Evolutionary conservation across 169 alveolate genomes (phyloP).

Genomic region (Eimeria tenella): DNA sequence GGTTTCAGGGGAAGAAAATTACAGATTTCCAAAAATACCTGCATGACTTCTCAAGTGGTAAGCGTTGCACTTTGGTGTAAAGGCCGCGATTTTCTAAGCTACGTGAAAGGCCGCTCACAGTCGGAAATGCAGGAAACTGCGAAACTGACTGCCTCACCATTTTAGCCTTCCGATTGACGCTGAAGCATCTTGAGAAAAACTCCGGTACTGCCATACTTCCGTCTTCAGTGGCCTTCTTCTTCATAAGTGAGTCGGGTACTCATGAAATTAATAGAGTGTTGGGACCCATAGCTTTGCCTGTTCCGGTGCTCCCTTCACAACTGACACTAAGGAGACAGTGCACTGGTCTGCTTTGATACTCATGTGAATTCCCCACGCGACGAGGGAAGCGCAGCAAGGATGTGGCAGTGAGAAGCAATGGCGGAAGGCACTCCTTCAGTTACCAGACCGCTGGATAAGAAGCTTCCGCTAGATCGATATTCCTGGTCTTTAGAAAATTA

Average conservation of each 20-base stretch:
- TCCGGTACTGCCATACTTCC: conserved; percentile 18
- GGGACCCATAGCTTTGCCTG: background rate
- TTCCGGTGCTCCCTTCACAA: too few species aligned
- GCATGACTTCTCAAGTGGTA: background rate
- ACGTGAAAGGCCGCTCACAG: background rate
- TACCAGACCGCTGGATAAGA: too few species aligned
- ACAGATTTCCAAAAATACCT: background rate
- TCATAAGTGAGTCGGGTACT: conserved; percentile 39
- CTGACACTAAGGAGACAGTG: too few species aligned
- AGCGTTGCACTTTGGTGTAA: background rate
- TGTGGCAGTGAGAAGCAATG: too few species aligned
- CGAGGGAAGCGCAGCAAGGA: too few species aligned
- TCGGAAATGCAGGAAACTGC: background rate
- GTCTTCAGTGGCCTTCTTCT: conserved; percentile 5
- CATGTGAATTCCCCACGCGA: too few species aligned
- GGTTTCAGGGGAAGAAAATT: too few species aligned
- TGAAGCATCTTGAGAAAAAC: conserved; percentile 7
- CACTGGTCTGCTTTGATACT: too few species aligned
- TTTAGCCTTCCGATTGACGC: conserved; percentile 66
- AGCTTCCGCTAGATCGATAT: too few species aligned
- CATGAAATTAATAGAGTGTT: conserved; percentile 14
- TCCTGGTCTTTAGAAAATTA: too few species aligned
- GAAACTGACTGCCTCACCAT: background rate
- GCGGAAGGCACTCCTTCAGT: too few species aligned
- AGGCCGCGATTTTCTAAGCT: background rate